A percentile compares a stretch with the other conserved stretches of the same genome.
Conservation (phyloP, 192 early-diverging fungal genomes). For the Umbelopsis sp. region DNA sequence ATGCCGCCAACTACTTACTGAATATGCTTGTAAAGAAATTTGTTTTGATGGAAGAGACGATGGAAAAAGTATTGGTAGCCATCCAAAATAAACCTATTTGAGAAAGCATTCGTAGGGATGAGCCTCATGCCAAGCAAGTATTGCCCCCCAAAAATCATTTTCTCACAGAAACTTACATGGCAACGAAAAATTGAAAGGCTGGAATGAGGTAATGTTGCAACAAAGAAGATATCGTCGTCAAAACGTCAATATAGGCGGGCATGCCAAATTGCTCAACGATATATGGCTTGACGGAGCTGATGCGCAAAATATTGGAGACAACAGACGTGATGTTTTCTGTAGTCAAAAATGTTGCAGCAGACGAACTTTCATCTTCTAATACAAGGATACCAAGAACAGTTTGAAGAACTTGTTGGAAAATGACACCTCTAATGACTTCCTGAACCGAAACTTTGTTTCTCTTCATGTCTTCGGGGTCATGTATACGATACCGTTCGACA, state of each 20-base stretch:
- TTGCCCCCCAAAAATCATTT: neutral
- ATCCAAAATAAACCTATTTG: constrained; percentile 50
- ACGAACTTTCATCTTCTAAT: constrained; percentile 22
- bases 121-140: neutral
- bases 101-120: neutral
- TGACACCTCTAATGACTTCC: constrained; percentile 66
- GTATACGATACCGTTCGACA: constrained; percentile 73
- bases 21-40: constrained; percentile 72
- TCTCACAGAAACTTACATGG: constrained; percentile 45
- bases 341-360: neutral
- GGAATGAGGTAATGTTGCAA: constrained; percentile 32
- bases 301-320: neutral
- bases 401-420: constrained; percentile 72
- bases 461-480: constrained; percentile 54
- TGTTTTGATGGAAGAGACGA: constrained; percentile 70
- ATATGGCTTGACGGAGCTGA: neutral
- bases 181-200: constrained; percentile 45
- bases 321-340: neutral
- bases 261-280: neutral
- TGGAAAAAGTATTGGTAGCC: constrained; percentile 75
- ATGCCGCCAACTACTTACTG: constrained; percentile 39
- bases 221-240: neutral
- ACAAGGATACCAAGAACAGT: constrained; percentile 42
- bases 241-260: neutral
- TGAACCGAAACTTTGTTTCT: constrained; percentile 66